phyloP scores from a whole-genome alignment of 306 rosid species.

The Lathyrus sativus region DNA sequence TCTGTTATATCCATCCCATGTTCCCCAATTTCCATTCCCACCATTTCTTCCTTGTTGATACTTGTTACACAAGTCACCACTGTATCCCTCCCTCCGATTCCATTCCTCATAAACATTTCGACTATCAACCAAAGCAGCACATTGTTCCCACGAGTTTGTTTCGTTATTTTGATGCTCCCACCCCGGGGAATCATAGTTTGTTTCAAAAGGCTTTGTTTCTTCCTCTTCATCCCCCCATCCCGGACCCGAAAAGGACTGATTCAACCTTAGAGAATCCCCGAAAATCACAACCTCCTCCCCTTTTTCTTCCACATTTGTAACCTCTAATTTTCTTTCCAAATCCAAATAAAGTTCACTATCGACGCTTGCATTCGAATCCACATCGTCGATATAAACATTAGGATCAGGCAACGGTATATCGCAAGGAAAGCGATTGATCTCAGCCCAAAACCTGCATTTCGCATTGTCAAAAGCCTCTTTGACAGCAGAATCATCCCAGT shows the following conservation, averaged over 20 bases:
- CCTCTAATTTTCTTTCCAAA: conserved; percentile 50
- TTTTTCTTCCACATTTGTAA: background rate
- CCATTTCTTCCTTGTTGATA: conserved; percentile 35
- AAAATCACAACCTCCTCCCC: conserved; percentile 41
- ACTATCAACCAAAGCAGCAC: conserved; percentile 6
- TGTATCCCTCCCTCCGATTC: conserved; percentile 43
- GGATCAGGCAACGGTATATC: conserved; percentile 21
- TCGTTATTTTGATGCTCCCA: background rate
- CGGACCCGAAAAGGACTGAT: conserved; percentile 39
- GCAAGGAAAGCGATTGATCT: conserved; percentile 53
- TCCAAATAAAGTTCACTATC: conserved; percentile 64
- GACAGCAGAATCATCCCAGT: conserved; percentile 48
- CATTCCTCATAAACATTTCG: conserved; percentile 40
- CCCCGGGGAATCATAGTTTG: background rate
- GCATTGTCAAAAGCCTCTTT: conserved; percentile 81
- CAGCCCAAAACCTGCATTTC: conserved; percentile 67
- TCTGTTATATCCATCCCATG: conserved; percentile 25
- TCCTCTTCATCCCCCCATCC: background rate
- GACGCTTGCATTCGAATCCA: conserved; percentile 63
- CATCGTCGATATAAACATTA: background rate
- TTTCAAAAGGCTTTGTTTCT: too few species aligned
- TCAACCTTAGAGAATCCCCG: conserved; percentile 37
- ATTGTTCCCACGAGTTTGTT: conserved; percentile 46
- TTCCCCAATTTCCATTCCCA: conserved; percentile 30
- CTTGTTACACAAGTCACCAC: conserved; percentile 37